Base-by-base conservation (phyloP, 2,329 filamentous ascomycete genomes). In the Helicocarpus griseus region DNA sequence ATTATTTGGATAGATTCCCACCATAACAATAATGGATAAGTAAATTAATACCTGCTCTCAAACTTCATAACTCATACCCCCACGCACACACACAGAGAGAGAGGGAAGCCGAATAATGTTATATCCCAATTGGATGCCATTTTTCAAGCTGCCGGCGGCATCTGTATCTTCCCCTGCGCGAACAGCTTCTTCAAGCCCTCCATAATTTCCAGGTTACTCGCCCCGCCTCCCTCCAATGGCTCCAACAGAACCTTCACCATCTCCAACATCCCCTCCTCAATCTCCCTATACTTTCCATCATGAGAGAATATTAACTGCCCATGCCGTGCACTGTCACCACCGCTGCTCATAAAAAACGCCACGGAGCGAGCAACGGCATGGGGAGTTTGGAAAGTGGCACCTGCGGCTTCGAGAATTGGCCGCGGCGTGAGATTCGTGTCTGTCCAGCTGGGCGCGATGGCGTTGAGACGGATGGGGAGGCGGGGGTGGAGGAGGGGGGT, bases 381-480 rank as follows among this genome's bases (percentile, higher is more conserved):
- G 0, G 77, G 62, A 0, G 67, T 55, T 61, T 82, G 79, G 0
- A 72, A 57, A 13, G 68, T 63, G 35, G 72, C 64, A 0, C 70
- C 68, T 5, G 73, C 62, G 8, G 57, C 57, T n/a, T 66, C 63
- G 54, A 77, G 63, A 17, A 73, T 19, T 0, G 51, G 58, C 29
- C 64, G 56, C 0, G 75, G 71, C 1, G 80, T 61, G 0, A 80
- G 68, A 11, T 66, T 70, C 14, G 76, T 77, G 2, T 69, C 64
- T 0, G 79, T 81, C 78, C 78, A 82, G 28, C 69, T 74, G 1
- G 79, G 78, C 1, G 76, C 72, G 19, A 82, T 64, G 5, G 69
- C 73, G 65, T 83, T 83, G 48, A 82, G 60, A 13, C 79, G 75
- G 40, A 82, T 73, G 1, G 76, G 73, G 1, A 76, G 54, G 40